phyloP scores from a whole-genome alignment of 352 stramenopile genomes.

The Peronospora tabacina region DNA sequence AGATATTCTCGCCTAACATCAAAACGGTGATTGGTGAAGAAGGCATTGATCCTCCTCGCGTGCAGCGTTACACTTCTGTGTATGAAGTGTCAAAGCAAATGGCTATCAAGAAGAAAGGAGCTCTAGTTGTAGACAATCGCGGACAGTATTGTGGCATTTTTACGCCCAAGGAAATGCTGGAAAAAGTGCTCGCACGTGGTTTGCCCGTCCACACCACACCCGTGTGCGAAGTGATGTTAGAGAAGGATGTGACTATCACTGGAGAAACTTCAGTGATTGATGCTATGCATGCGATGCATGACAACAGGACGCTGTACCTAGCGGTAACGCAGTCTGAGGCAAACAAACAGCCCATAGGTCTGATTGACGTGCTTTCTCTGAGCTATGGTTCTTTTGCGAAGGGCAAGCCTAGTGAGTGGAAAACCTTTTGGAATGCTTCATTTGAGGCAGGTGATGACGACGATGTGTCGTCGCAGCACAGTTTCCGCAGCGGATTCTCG shows the following conservation, averaged over 20 bases:
- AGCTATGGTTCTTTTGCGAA: constrained; percentile 87
- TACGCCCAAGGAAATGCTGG: constrained; percentile 96
- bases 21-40: constrained; percentile 82
- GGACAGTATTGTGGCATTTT: constrained; percentile 93
- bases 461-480: constrained; percentile 73
- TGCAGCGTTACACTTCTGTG: constrained; percentile 87
- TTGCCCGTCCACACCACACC: constrained; percentile 88
- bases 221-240: constrained; percentile 89
- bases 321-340: constrained; percentile 69
- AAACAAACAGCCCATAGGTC: constrained; percentile 55
- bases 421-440: constrained; percentile 86
- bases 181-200: constrained; percentile 89
- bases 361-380: constrained; percentile 84
- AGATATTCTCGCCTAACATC: constrained; percentile 83
- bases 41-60: constrained; percentile 57
- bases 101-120: constrained; percentile 90
- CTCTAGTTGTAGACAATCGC: constrained; percentile 90
- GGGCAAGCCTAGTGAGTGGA: constrained; percentile 80
- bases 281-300: constrained; percentile 85
- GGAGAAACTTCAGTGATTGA: constrained; percentile 68
- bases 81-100: constrained; percentile 91
- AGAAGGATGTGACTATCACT: constrained; percentile 67
- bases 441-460: constrained; percentile 73
- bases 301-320: constrained; percentile 82
- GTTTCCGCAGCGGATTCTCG: constrained; percentile 73